A percentile compares a stretch with the other conserved stretches of the same genome.
Evolutionary conservation across 176 grass and related monocot species (phyloP).

Genomic region (Elaeis guineensis): DNA sequence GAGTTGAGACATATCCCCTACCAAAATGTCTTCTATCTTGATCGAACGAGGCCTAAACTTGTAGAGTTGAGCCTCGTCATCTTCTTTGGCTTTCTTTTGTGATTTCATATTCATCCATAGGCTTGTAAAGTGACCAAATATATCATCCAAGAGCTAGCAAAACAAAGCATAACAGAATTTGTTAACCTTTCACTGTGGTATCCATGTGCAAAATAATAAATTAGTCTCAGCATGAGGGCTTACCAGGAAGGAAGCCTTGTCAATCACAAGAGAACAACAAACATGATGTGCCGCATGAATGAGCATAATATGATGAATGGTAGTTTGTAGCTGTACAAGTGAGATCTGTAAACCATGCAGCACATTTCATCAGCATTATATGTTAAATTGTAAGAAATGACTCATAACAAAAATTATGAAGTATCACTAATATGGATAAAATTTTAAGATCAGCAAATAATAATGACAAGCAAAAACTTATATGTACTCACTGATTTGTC

Average conservation of each 20-base stretch:
- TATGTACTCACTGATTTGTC: constrained; percentile 41
- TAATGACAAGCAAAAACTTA: not conserved
- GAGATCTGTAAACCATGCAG: constrained; percentile 44
- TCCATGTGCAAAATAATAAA: not conserved
- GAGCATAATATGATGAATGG: constrained; percentile 51
- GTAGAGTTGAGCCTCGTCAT: constrained; percentile 47
- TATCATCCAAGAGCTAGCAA: constrained; percentile 47
- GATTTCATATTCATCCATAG: constrained; percentile 88
- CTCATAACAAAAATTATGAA: not conserved
- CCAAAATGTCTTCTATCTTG: constrained; percentile 63
- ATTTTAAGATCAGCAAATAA: constrained; percentile 14
- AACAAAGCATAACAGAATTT: constrained; percentile 11
- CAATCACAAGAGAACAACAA: constrained; percentile 45
- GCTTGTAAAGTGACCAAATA: constrained; percentile 69
- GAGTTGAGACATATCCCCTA: constrained; percentile 39
- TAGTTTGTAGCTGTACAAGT: constrained; percentile 40
- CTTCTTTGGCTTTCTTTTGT: constrained; percentile 48
- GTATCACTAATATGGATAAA: constrained; percentile 5
- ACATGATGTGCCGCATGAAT: constrained; percentile 42
- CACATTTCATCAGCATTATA: constrained; percentile 11
- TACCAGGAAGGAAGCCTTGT: constrained; percentile 72
- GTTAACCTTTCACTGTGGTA: not conserved
- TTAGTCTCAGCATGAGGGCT: constrained; percentile 15
- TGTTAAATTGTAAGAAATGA: too few species aligned
- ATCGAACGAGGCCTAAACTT: constrained; percentile 69